Percentiles rank a stretch among this genome's conserved stretches.
These are phyloP conservation scores for Fusarium sp. DNA, from an alignment of 2,329 filamentous ascomycete species.

Conservation along the genomic window DNA sequence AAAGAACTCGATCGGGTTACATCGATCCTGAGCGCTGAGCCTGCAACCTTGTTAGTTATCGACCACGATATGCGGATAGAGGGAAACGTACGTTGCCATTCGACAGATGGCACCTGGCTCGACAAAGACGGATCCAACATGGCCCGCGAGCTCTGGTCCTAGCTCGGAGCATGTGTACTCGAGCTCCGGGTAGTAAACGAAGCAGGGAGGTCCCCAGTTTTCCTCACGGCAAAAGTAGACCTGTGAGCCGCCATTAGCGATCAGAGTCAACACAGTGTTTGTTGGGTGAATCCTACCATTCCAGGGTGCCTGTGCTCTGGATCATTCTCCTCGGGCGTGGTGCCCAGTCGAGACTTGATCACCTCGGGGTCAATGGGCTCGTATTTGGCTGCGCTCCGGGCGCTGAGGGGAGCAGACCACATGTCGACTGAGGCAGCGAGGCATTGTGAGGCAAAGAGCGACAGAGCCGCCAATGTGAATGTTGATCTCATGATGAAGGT, in stretches of 20 bases:
- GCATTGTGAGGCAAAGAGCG: slow-evolving; percentile 19
- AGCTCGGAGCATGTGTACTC: slow-evolving; percentile 40
- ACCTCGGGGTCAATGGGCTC: slow-evolving; percentile 34
- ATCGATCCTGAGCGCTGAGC: slow-evolving; percentile 17
- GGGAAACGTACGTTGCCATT: slow-evolving; percentile 29
- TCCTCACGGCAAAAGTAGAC: slow-evolving; percentile 42
- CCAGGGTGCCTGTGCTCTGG: slow-evolving; percentile 23
- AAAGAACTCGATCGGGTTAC: slow-evolving; percentile 30
- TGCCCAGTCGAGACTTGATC: slow-evolving; percentile 36
- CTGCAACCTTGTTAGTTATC: slow-evolving; percentile 19
- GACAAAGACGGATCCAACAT: slow-evolving; percentile 40
- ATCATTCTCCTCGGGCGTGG: slow-evolving; percentile 28
- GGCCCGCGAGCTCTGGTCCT: slow-evolving; percentile 26
- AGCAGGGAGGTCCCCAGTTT: slow-evolving; percentile 42
- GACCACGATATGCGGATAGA: background rate
- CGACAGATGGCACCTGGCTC: slow-evolving; percentile 40
- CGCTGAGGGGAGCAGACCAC: slow-evolving; percentile 32
- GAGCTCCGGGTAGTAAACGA: slow-evolving; percentile 34
- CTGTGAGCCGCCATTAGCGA: slow-evolving; percentile 30
- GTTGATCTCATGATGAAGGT: slow-evolving; percentile 31
- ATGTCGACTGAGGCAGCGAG: slow-evolving; percentile 37
- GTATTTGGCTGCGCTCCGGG: slow-evolving; percentile 18
- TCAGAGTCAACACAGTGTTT: too few relatives aligned
- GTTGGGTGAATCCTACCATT: slow-evolving; percentile 19
- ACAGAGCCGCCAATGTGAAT: slow-evolving; percentile 12